Evolutionary conservation across 352 stramenopile species (phyloP).

Genomic region (Elongisporangium prolatum): DNA sequence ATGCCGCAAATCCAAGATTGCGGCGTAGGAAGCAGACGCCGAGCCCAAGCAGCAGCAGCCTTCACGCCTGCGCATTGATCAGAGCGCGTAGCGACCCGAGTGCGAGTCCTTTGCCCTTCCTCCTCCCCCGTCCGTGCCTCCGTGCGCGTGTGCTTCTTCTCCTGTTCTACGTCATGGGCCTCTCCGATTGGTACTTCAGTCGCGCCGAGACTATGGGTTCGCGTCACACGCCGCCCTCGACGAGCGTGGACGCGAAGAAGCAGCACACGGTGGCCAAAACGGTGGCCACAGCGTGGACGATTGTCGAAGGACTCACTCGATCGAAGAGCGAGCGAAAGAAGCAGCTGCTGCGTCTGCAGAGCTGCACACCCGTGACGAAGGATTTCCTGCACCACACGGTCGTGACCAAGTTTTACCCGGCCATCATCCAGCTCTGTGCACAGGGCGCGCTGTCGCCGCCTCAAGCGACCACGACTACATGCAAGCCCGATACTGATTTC

Average conservation of each 20-base stretch:
- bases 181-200: conserved; percentile 20
- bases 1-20: not conserved
- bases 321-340: conserved; percentile 7
- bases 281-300: conserved; percentile 2
- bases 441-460: conserved; percentile 20
- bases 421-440: conserved; percentile 26
- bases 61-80: not conserved
- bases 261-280: conserved; percentile 6
- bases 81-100: not conserved
- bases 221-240: not conserved
- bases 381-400: conserved; percentile 38
- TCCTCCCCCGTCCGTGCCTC: not conserved
- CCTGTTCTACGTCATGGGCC: conserved; percentile 1
- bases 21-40: not conserved
- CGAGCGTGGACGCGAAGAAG: conserved; percentile 8
- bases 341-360: conserved; percentile 35
- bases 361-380: conserved; percentile 38
- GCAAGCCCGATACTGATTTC: not conserved
- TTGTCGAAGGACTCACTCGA: conserved; percentile 3
- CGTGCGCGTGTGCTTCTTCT: not conserved
- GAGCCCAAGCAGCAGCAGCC: not conserved
- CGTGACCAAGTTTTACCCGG: conserved; percentile 34
- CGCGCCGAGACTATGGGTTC: not conserved
- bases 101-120: not conserved
- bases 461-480: not conserved